A percentile compares a stretch with the other conserved stretches of the same genome.
Conservation (phyloP, 2,329 filamentous ascomycete species). For the Fragosphaeria purpurea region DNA sequence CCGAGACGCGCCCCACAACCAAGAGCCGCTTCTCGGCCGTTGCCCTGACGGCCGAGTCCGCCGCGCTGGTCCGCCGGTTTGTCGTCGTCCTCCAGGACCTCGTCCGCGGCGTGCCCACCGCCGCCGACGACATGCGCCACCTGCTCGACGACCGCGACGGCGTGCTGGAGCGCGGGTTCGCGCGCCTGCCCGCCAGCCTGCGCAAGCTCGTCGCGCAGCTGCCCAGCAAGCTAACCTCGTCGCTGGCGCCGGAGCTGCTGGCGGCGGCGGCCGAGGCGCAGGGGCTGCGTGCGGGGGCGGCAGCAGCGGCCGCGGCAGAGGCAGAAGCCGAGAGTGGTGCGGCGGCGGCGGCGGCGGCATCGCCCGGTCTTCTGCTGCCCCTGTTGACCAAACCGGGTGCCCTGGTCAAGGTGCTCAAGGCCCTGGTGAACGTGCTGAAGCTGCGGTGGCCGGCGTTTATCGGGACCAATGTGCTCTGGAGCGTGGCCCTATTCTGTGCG, state of each 20-base stretch:
- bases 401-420: slow-evolving; percentile 71
- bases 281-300: slow-evolving; percentile 43
- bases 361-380: slow-evolving; percentile 44
- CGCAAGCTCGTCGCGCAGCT: slow-evolving; percentile 80
- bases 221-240: slow-evolving; percentile 68
- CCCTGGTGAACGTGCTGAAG: slow-evolving; percentile 84
- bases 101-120: slow-evolving; percentile 84
- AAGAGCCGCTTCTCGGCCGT: slow-evolving; percentile 41
- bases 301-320: slow-evolving; percentile 30
- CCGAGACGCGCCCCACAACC: background rate
- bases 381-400: slow-evolving; percentile 81
- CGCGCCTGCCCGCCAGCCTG: slow-evolving; percentile 64
- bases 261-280: slow-evolving; percentile 69
- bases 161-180: slow-evolving; percentile 48
- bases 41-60: slow-evolving; percentile 72
- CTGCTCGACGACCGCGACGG: slow-evolving; percentile 53
- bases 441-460: slow-evolving; percentile 82
- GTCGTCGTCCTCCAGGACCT: slow-evolving; percentile 87
- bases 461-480: slow-evolving; percentile 86
- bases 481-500: slow-evolving; percentile 76
- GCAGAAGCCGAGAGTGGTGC: slow-evolving; percentile 38
- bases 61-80: slow-evolving; percentile 73
- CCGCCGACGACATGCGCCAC: slow-evolving; percentile 72
- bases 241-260: slow-evolving; percentile 70
- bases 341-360: slow-evolving; percentile 49